Evolutionary conservation across 345 rosid species (phyloP).

Genomic region (Boechera stricta): DNA sequence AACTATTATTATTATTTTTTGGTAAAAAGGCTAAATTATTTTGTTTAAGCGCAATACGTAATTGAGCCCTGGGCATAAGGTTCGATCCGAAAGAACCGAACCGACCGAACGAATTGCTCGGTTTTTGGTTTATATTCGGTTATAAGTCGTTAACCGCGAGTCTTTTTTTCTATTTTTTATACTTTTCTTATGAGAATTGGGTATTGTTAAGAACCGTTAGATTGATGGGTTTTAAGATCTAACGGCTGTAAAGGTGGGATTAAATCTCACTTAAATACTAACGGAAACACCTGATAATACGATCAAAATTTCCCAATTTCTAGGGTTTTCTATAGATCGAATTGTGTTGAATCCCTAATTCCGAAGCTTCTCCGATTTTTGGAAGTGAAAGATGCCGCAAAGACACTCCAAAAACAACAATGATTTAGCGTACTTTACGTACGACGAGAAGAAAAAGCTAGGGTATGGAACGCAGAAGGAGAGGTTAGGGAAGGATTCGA

Average conservation of each 20-base stretch:
- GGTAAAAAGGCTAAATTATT: too few relatives aligned
- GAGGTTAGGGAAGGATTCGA: slow-evolving; percentile 88
- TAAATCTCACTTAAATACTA: not conserved
- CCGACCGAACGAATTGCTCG: too few relatives aligned
- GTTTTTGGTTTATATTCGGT: too few relatives aligned
- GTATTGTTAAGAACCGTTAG: slow-evolving; percentile 14
- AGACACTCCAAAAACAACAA: slow-evolving; percentile 97
- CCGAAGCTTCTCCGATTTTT: slow-evolving; percentile 46
- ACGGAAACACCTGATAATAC: slow-evolving; percentile 9
- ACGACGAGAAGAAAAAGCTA: slow-evolving; percentile 92
- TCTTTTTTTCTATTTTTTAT: not conserved
- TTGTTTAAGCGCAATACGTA: too few relatives aligned
- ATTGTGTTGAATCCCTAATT: slow-evolving; percentile 60
- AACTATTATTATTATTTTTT: too few relatives aligned
- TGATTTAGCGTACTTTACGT: slow-evolving; percentile 91
- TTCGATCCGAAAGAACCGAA: too few relatives aligned
- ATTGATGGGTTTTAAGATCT: slow-evolving; percentile 17
- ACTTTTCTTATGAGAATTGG: not conserved
- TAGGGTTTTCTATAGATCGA: slow-evolving; percentile 50
- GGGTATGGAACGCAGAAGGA: slow-evolving; percentile 96
- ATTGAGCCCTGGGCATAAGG: too few relatives aligned
- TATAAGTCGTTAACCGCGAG: too few relatives aligned
- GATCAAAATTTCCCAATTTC: slow-evolving; percentile 13
- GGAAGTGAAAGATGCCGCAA: slow-evolving; percentile 66
- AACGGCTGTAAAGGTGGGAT: not conserved